Evolutionary conservation across 164 flowering plant genomes (phyloP).

Genomic region (Tetracentron sinense): DNA sequence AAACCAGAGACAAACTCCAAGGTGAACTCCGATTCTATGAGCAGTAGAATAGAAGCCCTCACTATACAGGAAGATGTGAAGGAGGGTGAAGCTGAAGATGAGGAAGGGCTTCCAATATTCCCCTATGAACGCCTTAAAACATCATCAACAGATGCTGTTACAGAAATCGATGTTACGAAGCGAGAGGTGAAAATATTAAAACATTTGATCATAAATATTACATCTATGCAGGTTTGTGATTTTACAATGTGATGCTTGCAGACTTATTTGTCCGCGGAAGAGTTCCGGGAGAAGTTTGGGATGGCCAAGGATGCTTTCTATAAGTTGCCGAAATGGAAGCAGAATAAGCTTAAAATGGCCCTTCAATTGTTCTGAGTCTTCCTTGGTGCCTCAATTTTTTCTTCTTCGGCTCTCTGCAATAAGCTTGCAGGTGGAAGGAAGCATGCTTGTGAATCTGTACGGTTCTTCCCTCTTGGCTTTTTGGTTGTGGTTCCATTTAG

Average conservation of each 20-base stretch:
- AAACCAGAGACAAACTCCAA: constrained; percentile 40
- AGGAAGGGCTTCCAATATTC: constrained; percentile 66
- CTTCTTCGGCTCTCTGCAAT: constrained; percentile 26
- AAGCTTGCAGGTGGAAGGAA: constrained; percentile 29
- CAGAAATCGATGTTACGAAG: constrained; percentile 88
- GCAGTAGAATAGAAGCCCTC: constrained; percentile 55
- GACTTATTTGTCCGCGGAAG: constrained; percentile 80
- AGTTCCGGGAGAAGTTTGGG: constrained; percentile 86
- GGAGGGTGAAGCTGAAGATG: constrained; percentile 88
- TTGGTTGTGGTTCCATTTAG: background rate
- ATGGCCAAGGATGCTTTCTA: constrained; percentile 82
- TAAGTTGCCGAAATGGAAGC: constrained; percentile 97
- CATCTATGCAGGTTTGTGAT: constrained; percentile 7
- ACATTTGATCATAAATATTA: background rate
- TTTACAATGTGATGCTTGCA: constrained; percentile 29
- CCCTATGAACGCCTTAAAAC: constrained; percentile 87
- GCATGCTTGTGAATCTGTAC: constrained; percentile 34
- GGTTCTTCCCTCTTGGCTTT: constrained; percentile 6
- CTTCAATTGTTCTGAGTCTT: constrained; percentile 69
- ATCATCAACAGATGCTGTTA: constrained; percentile 60
- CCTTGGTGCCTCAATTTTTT: constrained; percentile 8
- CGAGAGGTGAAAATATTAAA: constrained; percentile 61
- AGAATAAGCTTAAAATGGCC: constrained; percentile 93
- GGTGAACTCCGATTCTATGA: constrained; percentile 46
- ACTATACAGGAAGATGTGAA: constrained; percentile 78